Conservation (phyloP, 495 filamentous ascomycete species). For the Amorphotheca resinae region DNA sequence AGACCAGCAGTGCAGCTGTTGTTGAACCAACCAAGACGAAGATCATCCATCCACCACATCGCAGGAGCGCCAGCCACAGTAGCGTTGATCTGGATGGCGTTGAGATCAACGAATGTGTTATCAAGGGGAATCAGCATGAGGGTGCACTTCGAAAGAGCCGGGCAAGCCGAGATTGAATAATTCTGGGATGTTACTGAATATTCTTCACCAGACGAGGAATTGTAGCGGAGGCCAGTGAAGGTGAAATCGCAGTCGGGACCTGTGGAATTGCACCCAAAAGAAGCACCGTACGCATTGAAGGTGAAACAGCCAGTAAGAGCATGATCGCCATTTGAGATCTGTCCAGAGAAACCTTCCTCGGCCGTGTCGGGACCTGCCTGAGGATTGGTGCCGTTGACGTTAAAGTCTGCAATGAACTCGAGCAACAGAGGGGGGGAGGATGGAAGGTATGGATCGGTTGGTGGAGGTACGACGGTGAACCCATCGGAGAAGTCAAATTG, state of each 20-base stretch:
- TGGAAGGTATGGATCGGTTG: constrained; percentile 17
- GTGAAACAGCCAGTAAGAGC: constrained; percentile 17
- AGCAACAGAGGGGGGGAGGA: constrained; percentile 11
- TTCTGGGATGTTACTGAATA: constrained; percentile 3
- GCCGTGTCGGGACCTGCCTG: constrained; percentile 12
- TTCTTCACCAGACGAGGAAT: not conserved
- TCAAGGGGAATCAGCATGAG: constrained; percentile 8
- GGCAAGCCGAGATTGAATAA: constrained; percentile 12
- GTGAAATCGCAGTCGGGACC: constrained; percentile 15
- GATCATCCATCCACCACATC: constrained; percentile 22
- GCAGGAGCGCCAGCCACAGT: constrained; percentile 13
- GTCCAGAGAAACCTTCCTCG: constrained; percentile 14
- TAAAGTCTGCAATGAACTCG: constrained; percentile 20
- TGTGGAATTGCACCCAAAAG: constrained; percentile 19
- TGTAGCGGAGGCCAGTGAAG: constrained; percentile 14
- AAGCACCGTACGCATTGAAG: constrained; percentile 20
- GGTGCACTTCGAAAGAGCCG: constrained; percentile 9
- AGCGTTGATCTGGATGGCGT: constrained; percentile 16
- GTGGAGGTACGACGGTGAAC: constrained; percentile 22
- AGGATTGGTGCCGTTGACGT: constrained; percentile 6
- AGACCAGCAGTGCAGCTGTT: constrained; percentile 13
- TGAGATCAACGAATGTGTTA: constrained; percentile 11
- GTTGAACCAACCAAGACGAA: constrained; percentile 18
- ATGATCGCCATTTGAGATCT: constrained; percentile 16
- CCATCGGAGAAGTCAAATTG: constrained; percentile 22